A percentile compares a stretch with the other conserved stretches of the same genome.
Conservation (phyloP, 306 rosid species). For the Mimosa pudica region DNA sequence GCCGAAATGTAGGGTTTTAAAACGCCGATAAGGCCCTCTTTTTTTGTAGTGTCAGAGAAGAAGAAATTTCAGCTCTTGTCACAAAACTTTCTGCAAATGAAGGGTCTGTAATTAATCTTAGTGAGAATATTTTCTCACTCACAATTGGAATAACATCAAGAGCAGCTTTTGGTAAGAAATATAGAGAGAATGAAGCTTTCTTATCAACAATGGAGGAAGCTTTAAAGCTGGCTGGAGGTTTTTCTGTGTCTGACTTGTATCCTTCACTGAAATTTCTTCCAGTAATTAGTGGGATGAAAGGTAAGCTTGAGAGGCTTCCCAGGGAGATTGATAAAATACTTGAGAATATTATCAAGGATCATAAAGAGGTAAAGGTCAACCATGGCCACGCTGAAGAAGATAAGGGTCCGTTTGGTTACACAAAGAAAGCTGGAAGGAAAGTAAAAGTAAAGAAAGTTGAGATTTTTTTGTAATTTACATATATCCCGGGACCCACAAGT, state of each 20-base stretch:
- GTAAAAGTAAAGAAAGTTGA: too few species aligned
- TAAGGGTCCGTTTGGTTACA: not conserved
- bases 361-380: conserved; percentile 3
- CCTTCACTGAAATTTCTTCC: conserved; percentile 35
- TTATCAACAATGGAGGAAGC: conserved; percentile 9
- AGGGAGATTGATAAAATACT: conserved; percentile 26
- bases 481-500: too few species aligned
- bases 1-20: too few species aligned
- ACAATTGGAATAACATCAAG: conserved; percentile 9
- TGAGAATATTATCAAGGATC: conserved; percentile 29
- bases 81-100: conserved; percentile 27
- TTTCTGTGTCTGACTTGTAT: conserved; percentile 26
- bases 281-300: not conserved
- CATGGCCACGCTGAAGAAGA: conserved; percentile 18
- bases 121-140: conserved; percentile 3
- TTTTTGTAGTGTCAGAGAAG: conserved; percentile 43
- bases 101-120: conserved; percentile 33
- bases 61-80: conserved; percentile 20
- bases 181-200: conserved; percentile 10
- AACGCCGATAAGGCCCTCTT: too few species aligned
- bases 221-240: conserved; percentile 17
- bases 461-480: too few species aligned
- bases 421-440: too few species aligned
- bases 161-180: conserved; percentile 23
- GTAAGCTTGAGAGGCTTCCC: conserved; percentile 2